A percentile compares a stretch with the other conserved stretches of the same genome.
These are phyloP conservation scores for Amyloporia xantha DNA, from an alignment of 768 basidiomycete species.

Conservation along the genomic window DNA sequence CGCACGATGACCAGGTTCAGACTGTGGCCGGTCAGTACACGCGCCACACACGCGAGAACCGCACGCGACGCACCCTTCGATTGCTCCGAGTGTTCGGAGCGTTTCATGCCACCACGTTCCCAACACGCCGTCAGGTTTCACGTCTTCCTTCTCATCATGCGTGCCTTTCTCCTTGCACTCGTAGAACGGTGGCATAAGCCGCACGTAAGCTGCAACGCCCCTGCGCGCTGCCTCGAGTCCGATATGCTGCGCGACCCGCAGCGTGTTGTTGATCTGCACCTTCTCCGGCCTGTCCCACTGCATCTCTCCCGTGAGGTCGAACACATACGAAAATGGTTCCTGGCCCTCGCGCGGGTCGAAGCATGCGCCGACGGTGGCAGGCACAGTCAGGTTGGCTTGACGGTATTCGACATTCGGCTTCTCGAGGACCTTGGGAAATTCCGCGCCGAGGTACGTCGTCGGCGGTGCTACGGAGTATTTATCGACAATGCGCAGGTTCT, in stretches of 20 bases:
- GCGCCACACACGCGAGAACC: neutral
- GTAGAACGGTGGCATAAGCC: slow-evolving; percentile 75
- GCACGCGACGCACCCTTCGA: slow-evolving; percentile 49
- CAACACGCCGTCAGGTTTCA: slow-evolving; percentile 61
- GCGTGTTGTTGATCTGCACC: slow-evolving; percentile 75
- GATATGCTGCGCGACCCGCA: slow-evolving; percentile 57
- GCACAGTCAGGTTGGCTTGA: slow-evolving; percentile 73
- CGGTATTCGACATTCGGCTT: slow-evolving; percentile 71
- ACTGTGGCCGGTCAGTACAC: slow-evolving; percentile 29
- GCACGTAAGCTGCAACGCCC: slow-evolving; percentile 72
- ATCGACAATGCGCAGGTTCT: slow-evolving; percentile 70
- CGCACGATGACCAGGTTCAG: slow-evolving; percentile 78
- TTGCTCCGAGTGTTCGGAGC: slow-evolving; percentile 64
- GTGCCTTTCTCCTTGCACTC: slow-evolving; percentile 60
- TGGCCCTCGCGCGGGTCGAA: slow-evolving; percentile 71
- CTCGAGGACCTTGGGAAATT: slow-evolving; percentile 64
- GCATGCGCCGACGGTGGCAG: slow-evolving; percentile 57
- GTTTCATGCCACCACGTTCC: slow-evolving; percentile 92
- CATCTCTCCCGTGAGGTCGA: slow-evolving; percentile 81
- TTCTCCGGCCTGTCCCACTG: slow-evolving; percentile 68
- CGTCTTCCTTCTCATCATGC: slow-evolving; percentile 66
- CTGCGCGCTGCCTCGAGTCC: slow-evolving; percentile 76
- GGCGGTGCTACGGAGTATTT: slow-evolving; percentile 67
- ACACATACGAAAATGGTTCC: slow-evolving; percentile 70
- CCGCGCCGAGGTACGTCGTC: slow-evolving; percentile 72